These are phyloP conservation scores for Diaporthe australafricana DNA, from an alignment of 2,329 filamentous ascomycete genomes.

Conservation along the genomic window DNA sequence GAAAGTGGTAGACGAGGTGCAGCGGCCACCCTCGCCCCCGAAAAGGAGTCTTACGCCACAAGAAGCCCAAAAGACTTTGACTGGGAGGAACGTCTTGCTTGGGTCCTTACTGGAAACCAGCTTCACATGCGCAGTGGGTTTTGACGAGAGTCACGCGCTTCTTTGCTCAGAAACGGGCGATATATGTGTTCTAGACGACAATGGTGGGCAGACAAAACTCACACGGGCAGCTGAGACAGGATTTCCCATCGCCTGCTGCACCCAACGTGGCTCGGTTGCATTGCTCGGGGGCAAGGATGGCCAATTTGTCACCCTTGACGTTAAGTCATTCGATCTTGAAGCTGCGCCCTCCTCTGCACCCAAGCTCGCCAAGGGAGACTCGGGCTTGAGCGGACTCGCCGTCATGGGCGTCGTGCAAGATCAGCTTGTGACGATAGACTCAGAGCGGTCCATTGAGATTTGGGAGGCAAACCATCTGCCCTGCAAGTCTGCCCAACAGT, in stretches of 20 bases:
- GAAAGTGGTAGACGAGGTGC: conserved; percentile 69
- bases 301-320: conserved; percentile 64
- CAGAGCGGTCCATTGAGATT: conserved; percentile 79
- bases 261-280: conserved; percentile 67
- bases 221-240: conserved; percentile 73
- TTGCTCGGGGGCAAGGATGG: conserved; percentile 78
- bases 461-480: conserved; percentile 62
- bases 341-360: background rate
- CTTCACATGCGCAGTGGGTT: conserved; percentile 81
- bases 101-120: conserved; percentile 84
- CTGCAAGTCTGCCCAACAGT: conserved; percentile 50
- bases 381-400: conserved; percentile 59
- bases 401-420: conserved; percentile 77
- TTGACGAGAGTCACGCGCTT: conserved; percentile 80
- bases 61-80: conserved; percentile 73
- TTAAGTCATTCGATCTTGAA: conserved; percentile 53
- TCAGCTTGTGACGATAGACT: conserved; percentile 80
- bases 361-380: background rate
- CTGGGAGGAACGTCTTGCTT: conserved; percentile 88
- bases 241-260: conserved; percentile 76
- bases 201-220: conserved; percentile 77
- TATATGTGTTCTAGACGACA: conserved; percentile 88
- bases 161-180: conserved; percentile 90
- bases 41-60: conserved; percentile 59
- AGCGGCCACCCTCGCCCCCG: conserved; percentile 67